Percentiles rank a stretch among this genome's conserved stretches.
phyloP scores from a whole-genome alignment of 2,329 filamentous ascomycete genomes.

The Blumeriella jaapii region DNA sequence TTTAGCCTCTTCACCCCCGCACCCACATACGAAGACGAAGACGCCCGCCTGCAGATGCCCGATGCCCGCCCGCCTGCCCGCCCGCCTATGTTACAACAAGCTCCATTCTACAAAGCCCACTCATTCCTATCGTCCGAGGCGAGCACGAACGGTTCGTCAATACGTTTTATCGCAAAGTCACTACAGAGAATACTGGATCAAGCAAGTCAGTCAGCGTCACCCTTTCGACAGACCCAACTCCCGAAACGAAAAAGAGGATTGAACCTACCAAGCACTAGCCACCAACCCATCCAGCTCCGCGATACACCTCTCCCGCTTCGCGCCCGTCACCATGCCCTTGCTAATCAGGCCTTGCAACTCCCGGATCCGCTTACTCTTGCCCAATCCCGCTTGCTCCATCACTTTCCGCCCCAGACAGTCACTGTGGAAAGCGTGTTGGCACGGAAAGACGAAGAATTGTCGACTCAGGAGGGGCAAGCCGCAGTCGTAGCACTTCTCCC shows the following conservation, averaged over 20 bases:
- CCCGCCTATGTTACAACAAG: too few relatives aligned
- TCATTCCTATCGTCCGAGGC: slow-evolving; percentile 62
- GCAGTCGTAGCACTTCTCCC: slow-evolving; percentile 87
- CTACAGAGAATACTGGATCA: slow-evolving; percentile 71
- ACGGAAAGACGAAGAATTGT: slow-evolving; percentile 97
- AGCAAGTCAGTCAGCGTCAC: background rate
- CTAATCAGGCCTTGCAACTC: slow-evolving; percentile 79
- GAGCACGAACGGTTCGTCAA: slow-evolving; percentile 84
- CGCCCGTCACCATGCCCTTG: slow-evolving; percentile 57
- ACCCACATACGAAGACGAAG: too few relatives aligned
- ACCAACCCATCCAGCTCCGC: slow-evolving; percentile 86
- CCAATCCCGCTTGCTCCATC: slow-evolving; percentile 66
- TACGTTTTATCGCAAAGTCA: slow-evolving; percentile 85
- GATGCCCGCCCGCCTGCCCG: too few relatives aligned
- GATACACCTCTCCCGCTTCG: slow-evolving; percentile 70
- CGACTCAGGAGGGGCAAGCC: slow-evolving; percentile 73
- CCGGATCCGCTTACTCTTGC: slow-evolving; percentile 66
- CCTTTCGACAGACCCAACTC: background rate
- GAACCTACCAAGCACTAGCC: slow-evolving; percentile 70
- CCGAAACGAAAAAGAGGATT: slow-evolving; percentile 1
- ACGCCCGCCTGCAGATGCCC: too few relatives aligned
- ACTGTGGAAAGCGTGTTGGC: slow-evolving; percentile 94
- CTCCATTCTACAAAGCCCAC: slow-evolving; percentile 52
- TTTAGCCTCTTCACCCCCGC: too few relatives aligned
- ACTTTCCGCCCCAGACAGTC: slow-evolving; percentile 85